Conservation (phyloP, 768 basidiomycete genomes). For the Xerocomellus amylosporus region DNA sequence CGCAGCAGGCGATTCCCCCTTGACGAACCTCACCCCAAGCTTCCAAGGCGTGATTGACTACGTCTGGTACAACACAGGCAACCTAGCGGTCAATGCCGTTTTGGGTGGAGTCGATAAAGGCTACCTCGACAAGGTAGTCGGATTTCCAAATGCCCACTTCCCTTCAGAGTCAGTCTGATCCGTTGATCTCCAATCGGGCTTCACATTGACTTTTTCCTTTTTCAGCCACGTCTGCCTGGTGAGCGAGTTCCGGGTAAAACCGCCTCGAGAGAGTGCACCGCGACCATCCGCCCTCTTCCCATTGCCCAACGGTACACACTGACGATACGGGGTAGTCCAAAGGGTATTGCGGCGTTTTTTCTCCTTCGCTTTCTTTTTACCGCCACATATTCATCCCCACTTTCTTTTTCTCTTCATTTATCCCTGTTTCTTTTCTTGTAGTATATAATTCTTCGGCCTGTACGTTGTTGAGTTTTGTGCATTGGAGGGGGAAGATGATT, state of each 20-base stretch:
- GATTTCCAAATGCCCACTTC: conserved; percentile 96
- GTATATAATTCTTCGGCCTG: conserved; percentile 22
- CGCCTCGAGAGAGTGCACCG: conserved; percentile 48
- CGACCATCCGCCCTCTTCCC: conserved; percentile 41
- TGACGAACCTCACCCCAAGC: conserved; percentile 90
- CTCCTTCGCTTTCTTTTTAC: background rate
- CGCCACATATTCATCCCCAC: conserved; percentile 6
- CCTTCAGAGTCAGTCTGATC: conserved; percentile 82
- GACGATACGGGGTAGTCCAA: conserved; percentile 3
- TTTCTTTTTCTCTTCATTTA: conserved; percentile 23
- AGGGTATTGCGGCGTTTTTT: conserved; percentile 5
- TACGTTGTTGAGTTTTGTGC: conserved; percentile 29
- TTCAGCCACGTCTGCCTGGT: conserved; percentile 69
- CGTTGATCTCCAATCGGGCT: conserved; percentile 3
- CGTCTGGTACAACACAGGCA: conserved; percentile 82
- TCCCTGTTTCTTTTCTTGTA: conserved; percentile 24
- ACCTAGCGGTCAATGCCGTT: conserved; percentile 75
- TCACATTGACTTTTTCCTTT: conserved; percentile 10
- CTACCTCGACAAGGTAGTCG: conserved; percentile 89
- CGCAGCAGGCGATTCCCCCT: conserved; percentile 51
- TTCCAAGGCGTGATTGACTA: conserved; percentile 91
- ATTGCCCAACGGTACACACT: conserved; percentile 37
- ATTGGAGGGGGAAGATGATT: conserved; percentile 15
- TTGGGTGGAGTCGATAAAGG: conserved; percentile 80
- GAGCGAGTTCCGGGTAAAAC: conserved; percentile 77